Evolutionary conservation across 2,329 filamentous ascomycete genomes (phyloP), one percentile per base, ranked within the genome.

Genomic region (Ophiostoma perfectum): DNA sequence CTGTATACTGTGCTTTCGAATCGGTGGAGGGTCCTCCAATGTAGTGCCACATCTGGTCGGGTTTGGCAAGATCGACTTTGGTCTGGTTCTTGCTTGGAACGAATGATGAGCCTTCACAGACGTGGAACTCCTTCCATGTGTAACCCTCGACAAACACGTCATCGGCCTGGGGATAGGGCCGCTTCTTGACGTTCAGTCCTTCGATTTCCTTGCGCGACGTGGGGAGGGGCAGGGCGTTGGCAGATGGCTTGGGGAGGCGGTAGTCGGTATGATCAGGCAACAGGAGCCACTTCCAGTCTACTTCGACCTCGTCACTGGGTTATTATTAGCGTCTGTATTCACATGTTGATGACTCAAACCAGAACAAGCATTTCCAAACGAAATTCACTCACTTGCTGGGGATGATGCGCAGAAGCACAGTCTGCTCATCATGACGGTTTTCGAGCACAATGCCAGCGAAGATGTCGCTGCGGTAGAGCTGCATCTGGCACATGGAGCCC

Each of bases 381-480:
- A 47, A 16, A 14, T 9, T 52, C 49, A 52, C 49, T 18, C 18
- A 52, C 49, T 89, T 90, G 77, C 90, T 89, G 47, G 95, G 94
- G 73, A 98, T 81, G 71, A 97, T 84, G 74, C 96, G 91, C 55
- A 98, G 78, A 41, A 97, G 81, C 36, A 96, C 79, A 68, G 84
- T 90, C 75, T 90, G 85, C 79, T 97, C 94, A 67, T 86, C 86
- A 18, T 80, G 80, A 70, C 91, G 83, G 73, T 97, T 98, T 79
- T 97, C 91, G 38, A 95, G 83, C 64, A 99, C 89, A 67, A 92
- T 83, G 66, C 93, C 95, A 49, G 93, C 95, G 78, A 96, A 96
- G 58, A 98, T 95, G 68, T 98, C 92, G 49, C 91, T 88, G 76
- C 88, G 86, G 78, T 90, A 82, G 76, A 90, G 90, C 78, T 99